Percentiles rank a stretch among this genome's conserved stretches.
Conservation (phyloP, 768 basidiomycete species). For the Trametes cinnabarina region DNA sequence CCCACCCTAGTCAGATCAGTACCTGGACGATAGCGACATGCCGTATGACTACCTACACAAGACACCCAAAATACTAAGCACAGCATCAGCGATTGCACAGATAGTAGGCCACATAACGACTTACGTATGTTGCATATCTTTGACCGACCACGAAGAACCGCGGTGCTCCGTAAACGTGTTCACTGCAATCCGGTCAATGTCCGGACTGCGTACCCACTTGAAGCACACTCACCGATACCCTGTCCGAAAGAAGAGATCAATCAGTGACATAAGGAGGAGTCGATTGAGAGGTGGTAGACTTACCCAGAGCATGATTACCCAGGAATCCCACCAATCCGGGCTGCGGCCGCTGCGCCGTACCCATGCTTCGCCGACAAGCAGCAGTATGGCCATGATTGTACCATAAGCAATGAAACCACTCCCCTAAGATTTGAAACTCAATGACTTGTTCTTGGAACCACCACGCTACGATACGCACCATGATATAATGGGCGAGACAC, state of each 20-base stretch:
- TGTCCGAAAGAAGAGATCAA: slow-evolving; percentile 19
- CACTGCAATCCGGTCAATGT: slow-evolving; percentile 39
- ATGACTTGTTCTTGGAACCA: neutral
- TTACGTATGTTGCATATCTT: slow-evolving; percentile 94
- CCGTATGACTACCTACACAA: slow-evolving; percentile 50
- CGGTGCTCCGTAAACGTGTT: slow-evolving; percentile 95
- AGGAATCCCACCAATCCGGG: slow-evolving; percentile 87
- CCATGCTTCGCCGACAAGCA: slow-evolving; percentile 79
- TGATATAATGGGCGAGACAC: slow-evolving; percentile 86
- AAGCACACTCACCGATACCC: slow-evolving; percentile 53
- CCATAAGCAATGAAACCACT: slow-evolving; percentile 90
- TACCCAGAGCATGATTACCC: slow-evolving; percentile 58
- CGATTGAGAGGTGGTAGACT: slow-evolving; percentile 20
- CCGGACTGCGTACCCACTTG: neutral
- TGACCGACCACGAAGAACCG: slow-evolving; percentile 77
- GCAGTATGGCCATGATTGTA: slow-evolving; percentile 72
- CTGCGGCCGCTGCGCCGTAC: slow-evolving; percentile 64
- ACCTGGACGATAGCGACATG: neutral
- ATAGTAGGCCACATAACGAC: slow-evolving; percentile 23
- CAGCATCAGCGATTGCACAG: neutral
- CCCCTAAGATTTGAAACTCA: slow-evolving; percentile 43
- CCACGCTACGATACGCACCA: slow-evolving; percentile 40
- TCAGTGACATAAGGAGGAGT: neutral
- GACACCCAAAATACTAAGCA: slow-evolving; percentile 62
- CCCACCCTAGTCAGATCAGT: slow-evolving; percentile 64